Conservation (phyloP, 2,329 filamentous ascomycete species). For the Arthrobotrys sphaeroides region DNA sequence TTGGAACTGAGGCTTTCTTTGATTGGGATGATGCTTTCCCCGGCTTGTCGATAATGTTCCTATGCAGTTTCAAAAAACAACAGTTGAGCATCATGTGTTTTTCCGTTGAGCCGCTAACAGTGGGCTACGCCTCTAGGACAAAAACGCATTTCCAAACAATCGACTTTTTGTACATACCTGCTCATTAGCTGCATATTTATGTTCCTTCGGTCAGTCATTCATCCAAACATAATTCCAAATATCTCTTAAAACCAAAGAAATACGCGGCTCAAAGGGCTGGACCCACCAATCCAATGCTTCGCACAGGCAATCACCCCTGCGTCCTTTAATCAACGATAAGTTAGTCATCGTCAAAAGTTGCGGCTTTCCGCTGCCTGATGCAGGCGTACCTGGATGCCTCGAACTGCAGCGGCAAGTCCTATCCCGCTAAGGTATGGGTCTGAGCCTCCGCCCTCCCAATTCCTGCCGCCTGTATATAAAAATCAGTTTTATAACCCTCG, state of each 20-base stretch:
- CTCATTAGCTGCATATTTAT: slow-evolving; percentile 50
- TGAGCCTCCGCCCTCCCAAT: slow-evolving; percentile 63
- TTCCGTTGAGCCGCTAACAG: slow-evolving; percentile 10
- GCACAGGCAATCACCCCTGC: slow-evolving; percentile 66
- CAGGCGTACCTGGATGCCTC: slow-evolving; percentile 58
- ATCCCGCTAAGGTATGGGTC: slow-evolving; percentile 60
- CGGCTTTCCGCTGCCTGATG: slow-evolving; percentile 17
- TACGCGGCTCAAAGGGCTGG: slow-evolving; percentile 46
- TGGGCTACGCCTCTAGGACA: slow-evolving; percentile 27
- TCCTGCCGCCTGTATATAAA: slow-evolving; percentile 60
- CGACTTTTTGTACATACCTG: slow-evolving; percentile 54
- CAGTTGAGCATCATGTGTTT: slow-evolving; percentile 21
- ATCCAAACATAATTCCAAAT: slow-evolving; percentile 44
- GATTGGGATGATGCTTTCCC: slow-evolving; percentile 59
- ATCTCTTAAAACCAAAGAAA: slow-evolving; percentile 11
- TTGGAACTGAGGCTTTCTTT: slow-evolving; percentile 69
- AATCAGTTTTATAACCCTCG: slow-evolving; percentile 24
- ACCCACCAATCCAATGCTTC: slow-evolving; percentile 68
- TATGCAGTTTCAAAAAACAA: slow-evolving; percentile 59
- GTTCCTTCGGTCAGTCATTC: slow-evolving; percentile 35
- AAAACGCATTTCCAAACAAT: slow-evolving; percentile 44
- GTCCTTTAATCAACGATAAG: slow-evolving; percentile 62
- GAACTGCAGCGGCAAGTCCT: slow-evolving; percentile 57
- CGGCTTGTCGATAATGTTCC: slow-evolving; percentile 51
- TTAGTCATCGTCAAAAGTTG: slow-evolving; percentile 46